Conservation (phyloP, 2,329 filamentous ascomycete genomes). For the Rachicladosporium sp. region DNA sequence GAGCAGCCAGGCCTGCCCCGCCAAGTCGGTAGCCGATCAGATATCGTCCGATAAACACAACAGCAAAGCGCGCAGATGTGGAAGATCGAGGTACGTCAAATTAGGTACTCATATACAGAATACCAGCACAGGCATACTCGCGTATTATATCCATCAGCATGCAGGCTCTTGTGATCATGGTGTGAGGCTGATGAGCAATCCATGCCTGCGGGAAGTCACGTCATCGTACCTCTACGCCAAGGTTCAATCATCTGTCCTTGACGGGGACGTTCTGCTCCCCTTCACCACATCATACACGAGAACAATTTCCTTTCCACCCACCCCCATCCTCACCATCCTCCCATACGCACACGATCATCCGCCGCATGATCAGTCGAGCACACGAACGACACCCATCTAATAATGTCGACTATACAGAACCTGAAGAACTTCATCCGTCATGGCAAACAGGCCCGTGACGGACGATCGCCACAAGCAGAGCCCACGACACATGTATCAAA, state of each 20-base stretch:
- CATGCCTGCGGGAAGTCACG: conserved; percentile 66
- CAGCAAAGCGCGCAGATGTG: conserved; percentile 64
- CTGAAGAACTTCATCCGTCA: conserved; percentile 97
- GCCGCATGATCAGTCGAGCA: too few relatives aligned
- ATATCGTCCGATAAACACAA: conserved; percentile 87
- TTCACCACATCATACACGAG: too few relatives aligned
- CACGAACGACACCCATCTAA: conserved; percentile 11
- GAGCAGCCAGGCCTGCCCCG: conserved; percentile 47
- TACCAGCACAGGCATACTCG: conserved; percentile 96
- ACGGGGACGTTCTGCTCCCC: too few relatives aligned
- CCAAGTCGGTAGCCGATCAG: conserved; percentile 60
- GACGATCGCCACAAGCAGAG: conserved; percentile 46
- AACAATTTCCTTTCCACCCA: too few relatives aligned
- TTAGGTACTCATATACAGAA: conserved; percentile 81
- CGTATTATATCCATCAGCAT: too few relatives aligned
- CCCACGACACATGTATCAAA: conserved; percentile 51
- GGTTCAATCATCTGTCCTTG: conserved; percentile 74
- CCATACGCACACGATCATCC: too few relatives aligned
- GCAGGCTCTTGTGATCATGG: too few relatives aligned
- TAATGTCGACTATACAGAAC: conserved; percentile 72
- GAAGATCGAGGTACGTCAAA: conserved; percentile 71
- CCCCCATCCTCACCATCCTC: too few relatives aligned
- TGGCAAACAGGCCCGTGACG: conserved; percentile 80
- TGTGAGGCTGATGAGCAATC: conserved; percentile 52
- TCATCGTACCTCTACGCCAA: conserved; percentile 37